A percentile compares a stretch with the other conserved stretches of the same genome.
Evolutionary conservation across 2,329 filamentous ascomycete species (phyloP).

Genomic region (Xylariomycetidae sp.): DNA sequence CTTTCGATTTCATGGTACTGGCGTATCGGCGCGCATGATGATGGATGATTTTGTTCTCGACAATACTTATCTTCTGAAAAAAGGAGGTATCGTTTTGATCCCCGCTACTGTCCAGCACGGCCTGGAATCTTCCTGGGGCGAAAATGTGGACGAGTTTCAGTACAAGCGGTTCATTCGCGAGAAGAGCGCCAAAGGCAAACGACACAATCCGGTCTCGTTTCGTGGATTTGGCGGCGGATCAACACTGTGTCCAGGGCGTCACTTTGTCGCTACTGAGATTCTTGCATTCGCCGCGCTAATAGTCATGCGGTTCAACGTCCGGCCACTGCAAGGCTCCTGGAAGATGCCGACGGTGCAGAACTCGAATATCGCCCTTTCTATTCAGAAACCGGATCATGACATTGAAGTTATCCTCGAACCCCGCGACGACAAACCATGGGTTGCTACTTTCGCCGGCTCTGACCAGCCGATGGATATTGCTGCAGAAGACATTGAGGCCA

Average conservation of each 20-base stretch:
- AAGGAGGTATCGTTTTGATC: constrained; percentile 4
- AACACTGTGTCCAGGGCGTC: constrained; percentile 11
- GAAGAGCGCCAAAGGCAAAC: constrained; percentile 3
- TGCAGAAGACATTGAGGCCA: no score
- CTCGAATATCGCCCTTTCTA: constrained; percentile 1
- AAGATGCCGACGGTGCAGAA: not conserved
- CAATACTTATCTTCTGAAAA: constrained; percentile 3
- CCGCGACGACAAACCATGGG: no score
- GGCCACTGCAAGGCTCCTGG: constrained; percentile 5
- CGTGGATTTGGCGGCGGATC: constrained; percentile 11
- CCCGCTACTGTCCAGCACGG: constrained; percentile 3
- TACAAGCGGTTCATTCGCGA: constrained; percentile 4
- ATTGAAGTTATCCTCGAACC: not conserved
- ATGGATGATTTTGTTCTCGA: constrained; percentile 1
- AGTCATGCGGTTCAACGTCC: constrained; percentile 7
- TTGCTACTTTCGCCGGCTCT: no score
- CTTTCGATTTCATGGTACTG: constrained; percentile 6
- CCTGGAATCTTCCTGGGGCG: not conserved
- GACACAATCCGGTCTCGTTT: constrained; percentile 8
- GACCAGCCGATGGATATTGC: no score
- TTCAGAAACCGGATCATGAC: constrained; percentile 5
- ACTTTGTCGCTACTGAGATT: constrained; percentile 12
- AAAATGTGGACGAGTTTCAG: constrained; percentile 3
- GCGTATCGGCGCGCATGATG: not conserved
- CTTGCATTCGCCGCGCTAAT: constrained; percentile 10